A percentile compares a stretch with the other conserved stretches of the same genome.
These are phyloP conservation scores for Megacollybia marginata DNA, from an alignment of 768 basidiomycete genomes.

Conservation along the genomic window DNA sequence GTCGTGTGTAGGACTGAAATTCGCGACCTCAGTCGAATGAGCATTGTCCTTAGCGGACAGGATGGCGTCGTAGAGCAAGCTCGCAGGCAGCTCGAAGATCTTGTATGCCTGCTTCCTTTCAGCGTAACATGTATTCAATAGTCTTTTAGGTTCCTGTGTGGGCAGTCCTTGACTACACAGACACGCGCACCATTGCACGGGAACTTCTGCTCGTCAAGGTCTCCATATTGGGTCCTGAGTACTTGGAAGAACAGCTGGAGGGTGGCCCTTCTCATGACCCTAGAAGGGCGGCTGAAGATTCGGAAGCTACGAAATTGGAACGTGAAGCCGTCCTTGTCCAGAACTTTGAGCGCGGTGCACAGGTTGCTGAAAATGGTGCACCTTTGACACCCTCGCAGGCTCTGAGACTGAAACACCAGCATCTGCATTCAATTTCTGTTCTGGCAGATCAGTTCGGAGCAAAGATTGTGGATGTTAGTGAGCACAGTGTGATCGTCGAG, in stretches of 20 bases:
- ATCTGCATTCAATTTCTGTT: constrained; percentile 79
- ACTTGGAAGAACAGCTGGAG: constrained; percentile 83
- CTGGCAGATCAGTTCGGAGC: constrained; percentile 88
- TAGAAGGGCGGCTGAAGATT: constrained; percentile 28
- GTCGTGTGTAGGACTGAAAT: constrained; percentile 98
- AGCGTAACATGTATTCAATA: neutral
- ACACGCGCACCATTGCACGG: constrained; percentile 84
- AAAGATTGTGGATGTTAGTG: constrained; percentile 89
- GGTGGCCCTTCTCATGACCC: constrained; percentile 83
- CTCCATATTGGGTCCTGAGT: constrained; percentile 95
- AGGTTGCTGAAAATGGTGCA: constrained; percentile 18
- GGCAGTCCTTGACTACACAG: constrained; percentile 97
- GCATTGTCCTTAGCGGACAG: constrained; percentile 92
- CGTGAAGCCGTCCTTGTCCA: constrained; percentile 70
- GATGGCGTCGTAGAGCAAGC: constrained; percentile 98
- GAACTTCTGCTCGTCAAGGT: constrained; percentile 95
- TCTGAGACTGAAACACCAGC: constrained; percentile 81
- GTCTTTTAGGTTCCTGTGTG: constrained; percentile 85
- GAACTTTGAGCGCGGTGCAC: constrained; percentile 62
- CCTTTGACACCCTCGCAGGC: constrained; percentile 77
- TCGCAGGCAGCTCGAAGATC: constrained; percentile 89
- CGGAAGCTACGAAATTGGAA: constrained; percentile 42
- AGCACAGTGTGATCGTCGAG: constrained; percentile 93
- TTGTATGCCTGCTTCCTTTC: constrained; percentile 44
- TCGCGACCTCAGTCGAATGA: constrained; percentile 95